These are phyloP conservation scores for Athelia sp. DNA, from an alignment of 1,284 basidiomycete species.

Conservation along the genomic window DNA sequence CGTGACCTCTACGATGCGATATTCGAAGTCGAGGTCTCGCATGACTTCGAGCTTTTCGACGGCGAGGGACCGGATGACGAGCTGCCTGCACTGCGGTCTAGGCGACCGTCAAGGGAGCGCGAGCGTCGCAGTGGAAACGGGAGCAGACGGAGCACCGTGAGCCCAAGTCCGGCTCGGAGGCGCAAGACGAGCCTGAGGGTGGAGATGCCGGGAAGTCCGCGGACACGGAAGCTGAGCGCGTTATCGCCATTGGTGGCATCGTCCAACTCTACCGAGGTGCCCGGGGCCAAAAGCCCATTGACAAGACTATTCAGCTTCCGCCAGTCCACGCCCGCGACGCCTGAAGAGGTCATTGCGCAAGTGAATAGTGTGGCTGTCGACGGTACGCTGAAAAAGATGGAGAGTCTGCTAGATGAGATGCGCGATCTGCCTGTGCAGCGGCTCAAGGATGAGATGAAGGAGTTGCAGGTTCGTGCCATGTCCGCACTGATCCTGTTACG, in stretches of 20 bases:
- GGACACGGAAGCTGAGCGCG: neutral
- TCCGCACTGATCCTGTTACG: slow-evolving; percentile 1
- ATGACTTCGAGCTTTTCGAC: slow-evolving; percentile 43
- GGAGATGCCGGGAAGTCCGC: slow-evolving; percentile 2
- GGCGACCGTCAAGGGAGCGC: slow-evolving; percentile 34
- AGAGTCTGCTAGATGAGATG: slow-evolving; percentile 57
- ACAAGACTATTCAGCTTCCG: slow-evolving; percentile 38
- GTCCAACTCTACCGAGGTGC: slow-evolving; percentile 23
- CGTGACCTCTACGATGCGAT: slow-evolving; percentile 70
- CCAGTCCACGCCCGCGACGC: slow-evolving; percentile 15
- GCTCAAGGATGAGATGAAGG: slow-evolving; percentile 75
- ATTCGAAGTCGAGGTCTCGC: slow-evolving; percentile 61
- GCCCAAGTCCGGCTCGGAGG: slow-evolving; percentile 5
- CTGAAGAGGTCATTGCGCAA: slow-evolving; percentile 18
- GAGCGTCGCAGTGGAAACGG: slow-evolving; percentile 11
- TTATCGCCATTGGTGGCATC: slow-evolving; percentile 16
- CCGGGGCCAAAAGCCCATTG: slow-evolving; percentile 43
- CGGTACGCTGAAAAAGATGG: slow-evolving; percentile 46
- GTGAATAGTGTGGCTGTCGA: slow-evolving; percentile 25
- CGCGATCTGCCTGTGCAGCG: slow-evolving; percentile 55
- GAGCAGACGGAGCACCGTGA: slow-evolving; percentile 5
- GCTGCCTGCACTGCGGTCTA: slow-evolving; percentile 29
- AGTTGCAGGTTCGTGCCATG: slow-evolving; percentile 54
- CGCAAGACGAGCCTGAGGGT: slow-evolving; percentile 2
- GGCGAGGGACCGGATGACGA: slow-evolving; percentile 39